Base-by-base conservation (phyloP, 495 filamentous ascomycete species). In the Podospora australis region DNA sequence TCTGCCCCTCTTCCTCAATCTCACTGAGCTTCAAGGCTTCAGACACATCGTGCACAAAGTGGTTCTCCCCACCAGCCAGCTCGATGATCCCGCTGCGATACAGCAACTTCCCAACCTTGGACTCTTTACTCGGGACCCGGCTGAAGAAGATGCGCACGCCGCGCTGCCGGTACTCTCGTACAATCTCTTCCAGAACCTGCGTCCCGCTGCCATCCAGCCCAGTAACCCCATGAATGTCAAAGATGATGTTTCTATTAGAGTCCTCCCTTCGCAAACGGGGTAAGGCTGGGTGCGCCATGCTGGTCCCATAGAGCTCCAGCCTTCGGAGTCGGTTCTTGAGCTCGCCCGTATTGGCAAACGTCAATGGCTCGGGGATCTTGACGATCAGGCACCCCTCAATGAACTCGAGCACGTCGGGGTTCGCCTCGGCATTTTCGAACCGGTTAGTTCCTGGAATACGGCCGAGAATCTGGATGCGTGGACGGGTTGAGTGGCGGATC, bases 391-490 rank as follows among this genome's bases (percentile, higher is more conserved):
- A 91, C 10, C 90, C 88, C 57, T 95, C 88, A 40, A 97, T 75
- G 51, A 95, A 86, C 59, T 97, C 91, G 3, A 96, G 72, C 6
- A 77, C 73, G 35, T 86, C 80, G 0, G 85, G 81, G 51, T 85
- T 78, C 0, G 81, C 73, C 64, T 97, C 92, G 13, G 90, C 90
- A 52, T 96, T 95, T 53, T 91, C 88, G 59, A 95, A 97, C 39
- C 81, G 78, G 49, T 78, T 71, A 7, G 88, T 90, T 17, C 88
- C 88, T 4, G 87, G 83, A 2, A 96, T 80, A 38, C 90, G 85
- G 25, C 94, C 94, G 0, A 99, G 76, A 61, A 99, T 99, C 69
- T 97, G 91, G 57, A 99, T 99, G 23, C 92, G 86, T 4, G 92
- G 88, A 34, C 89, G 82, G 1, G 94, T 96, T 20, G 81, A 77